Base-by-base conservation (phyloP, 2,329 filamentous ascomycete genomes). In the Monilinia aucupariae region DNA sequence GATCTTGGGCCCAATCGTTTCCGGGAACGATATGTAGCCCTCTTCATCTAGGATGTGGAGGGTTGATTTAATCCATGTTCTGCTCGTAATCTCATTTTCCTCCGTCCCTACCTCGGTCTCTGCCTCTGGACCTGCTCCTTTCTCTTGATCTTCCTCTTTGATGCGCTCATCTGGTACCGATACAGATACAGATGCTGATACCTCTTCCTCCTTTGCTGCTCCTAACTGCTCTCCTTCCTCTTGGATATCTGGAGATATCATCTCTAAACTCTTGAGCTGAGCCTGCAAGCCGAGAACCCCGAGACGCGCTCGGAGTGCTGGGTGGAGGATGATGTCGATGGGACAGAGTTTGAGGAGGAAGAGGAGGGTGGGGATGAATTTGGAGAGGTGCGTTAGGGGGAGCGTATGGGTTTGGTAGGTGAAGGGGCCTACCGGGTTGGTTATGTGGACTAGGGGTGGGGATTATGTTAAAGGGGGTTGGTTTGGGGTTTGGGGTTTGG, bases 1-100 rank as follows among this genome's bases (percentile, higher is more conserved):
- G 3, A 12, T 37, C n/a, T 72, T 56, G 65, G 65, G n/a, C 0
- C 41, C 34, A 12, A 47, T 20, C 8, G 30, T 34, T 12, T 56
- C 54, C 3, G 54, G 54, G 17, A 56, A 56, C 4, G 54, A 25
- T 17, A 56, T 56, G 12, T 56, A 56, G 0, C 54, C 54, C 17
- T 56, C 54, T 34, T 56, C 54, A 7, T 56, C 54, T 0, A 56
- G 8, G 9, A 20, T 22, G 4, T 22, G 22, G 2, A 56, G 54
- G 8, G 54, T 56, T 2, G 13, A 22, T 34, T 22, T 34, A 0
- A 25, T 56, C 54, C 54, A 56, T 3, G 27, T 47, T 45, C 20
- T 32, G 13, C 39, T 15, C 13, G 53, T 45, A 3, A 55, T 45
- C 15, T 45, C 25, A 12, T 54, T 22, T n/a, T 10, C 4, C 4